Conservation (phyloP, 179 eudicot genomes). For the Sideroxylon spinosum region DNA sequence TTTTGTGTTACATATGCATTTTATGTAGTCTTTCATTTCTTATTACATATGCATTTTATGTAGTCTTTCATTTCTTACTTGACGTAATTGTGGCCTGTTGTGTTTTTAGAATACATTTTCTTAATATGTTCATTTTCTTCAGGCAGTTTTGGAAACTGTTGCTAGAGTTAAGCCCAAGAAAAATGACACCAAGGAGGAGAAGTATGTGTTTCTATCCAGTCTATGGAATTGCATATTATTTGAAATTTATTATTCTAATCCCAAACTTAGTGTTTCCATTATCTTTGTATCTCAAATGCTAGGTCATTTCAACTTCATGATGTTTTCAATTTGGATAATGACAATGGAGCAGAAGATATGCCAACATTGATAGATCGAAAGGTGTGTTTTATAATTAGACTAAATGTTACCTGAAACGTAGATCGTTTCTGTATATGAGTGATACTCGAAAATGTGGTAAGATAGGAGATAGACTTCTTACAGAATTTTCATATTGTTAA, state of each 20-base stretch:
- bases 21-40: neutral
- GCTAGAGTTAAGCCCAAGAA: slow-evolving; percentile 98
- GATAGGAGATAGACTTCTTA: too few relatives aligned
- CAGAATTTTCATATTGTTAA: too few relatives aligned
- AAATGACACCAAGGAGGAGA: slow-evolving; percentile 96
- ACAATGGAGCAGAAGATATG: slow-evolving; percentile 83
- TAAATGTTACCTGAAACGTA: neutral
- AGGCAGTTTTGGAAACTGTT: slow-evolving; percentile 99
- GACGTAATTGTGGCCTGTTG: neutral
- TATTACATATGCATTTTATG: neutral
- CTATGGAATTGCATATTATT: slow-evolving; percentile 4
- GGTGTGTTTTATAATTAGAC: slow-evolving; percentile 32
- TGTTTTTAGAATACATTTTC: slow-evolving; percentile 12
- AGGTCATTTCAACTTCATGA: slow-evolving; percentile 88
- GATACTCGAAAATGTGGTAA: too few relatives aligned
- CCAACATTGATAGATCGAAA: slow-evolving; percentile 89
- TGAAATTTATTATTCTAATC: neutral
- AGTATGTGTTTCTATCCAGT: slow-evolving; percentile 46
- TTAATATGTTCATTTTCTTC: slow-evolving; percentile 18
- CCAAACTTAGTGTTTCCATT: neutral
- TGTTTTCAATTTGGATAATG: slow-evolving; percentile 90
- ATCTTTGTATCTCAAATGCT: slow-evolving; percentile 15
- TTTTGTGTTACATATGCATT: neutral
- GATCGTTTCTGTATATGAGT: too few relatives aligned
- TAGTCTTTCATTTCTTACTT: neutral